phyloP scores from a whole-genome alignment of 257 asterid genomes.

The Phtheirospermum japonicum region DNA sequence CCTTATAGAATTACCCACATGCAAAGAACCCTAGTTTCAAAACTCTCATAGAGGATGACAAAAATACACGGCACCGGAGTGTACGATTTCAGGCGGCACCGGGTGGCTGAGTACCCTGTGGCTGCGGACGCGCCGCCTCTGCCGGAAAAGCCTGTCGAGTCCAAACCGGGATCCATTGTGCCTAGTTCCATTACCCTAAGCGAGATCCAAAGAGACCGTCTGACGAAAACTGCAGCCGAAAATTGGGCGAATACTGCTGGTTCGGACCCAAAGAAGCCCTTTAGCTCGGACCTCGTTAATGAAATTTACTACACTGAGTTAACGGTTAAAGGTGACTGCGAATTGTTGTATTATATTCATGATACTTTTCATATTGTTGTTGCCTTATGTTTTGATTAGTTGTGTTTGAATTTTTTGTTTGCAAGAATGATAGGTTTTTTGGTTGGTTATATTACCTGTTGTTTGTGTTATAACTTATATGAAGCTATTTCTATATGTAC shows the following conservation, averaged over 20 bases:
- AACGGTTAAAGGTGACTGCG: conserved; percentile 60
- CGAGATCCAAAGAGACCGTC: conserved; percentile 90
- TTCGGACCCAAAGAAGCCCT: conserved; percentile 54
- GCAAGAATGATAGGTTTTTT: neutral
- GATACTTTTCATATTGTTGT: neutral
- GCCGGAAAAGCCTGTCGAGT: conserved; percentile 53
- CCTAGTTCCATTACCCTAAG: conserved; percentile 76
- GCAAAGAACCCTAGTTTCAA: neutral
- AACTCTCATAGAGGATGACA: conserved; percentile 38
- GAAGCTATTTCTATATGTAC: neutral
- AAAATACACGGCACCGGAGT: conserved; percentile 78
- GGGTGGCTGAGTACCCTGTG: conserved; percentile 93
- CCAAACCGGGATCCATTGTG: conserved; percentile 49
- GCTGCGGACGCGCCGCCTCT: conserved; percentile 35
- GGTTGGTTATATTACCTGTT: neutral
- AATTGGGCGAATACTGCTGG: conserved; percentile 71
- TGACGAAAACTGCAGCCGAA: conserved; percentile 72
- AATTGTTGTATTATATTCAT: neutral
- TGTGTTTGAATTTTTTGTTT: neutral
- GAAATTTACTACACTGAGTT: conserved; percentile 81
- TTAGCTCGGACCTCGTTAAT: conserved; percentile 71
- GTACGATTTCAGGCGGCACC: conserved; percentile 85
- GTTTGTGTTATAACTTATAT: neutral
- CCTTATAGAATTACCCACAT: too few relatives aligned
- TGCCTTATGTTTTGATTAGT: neutral